These are phyloP conservation scores for Yamadazyma oceani DNA, from an alignment of 1,139 yeast genomes.

Conservation along the genomic window DNA sequence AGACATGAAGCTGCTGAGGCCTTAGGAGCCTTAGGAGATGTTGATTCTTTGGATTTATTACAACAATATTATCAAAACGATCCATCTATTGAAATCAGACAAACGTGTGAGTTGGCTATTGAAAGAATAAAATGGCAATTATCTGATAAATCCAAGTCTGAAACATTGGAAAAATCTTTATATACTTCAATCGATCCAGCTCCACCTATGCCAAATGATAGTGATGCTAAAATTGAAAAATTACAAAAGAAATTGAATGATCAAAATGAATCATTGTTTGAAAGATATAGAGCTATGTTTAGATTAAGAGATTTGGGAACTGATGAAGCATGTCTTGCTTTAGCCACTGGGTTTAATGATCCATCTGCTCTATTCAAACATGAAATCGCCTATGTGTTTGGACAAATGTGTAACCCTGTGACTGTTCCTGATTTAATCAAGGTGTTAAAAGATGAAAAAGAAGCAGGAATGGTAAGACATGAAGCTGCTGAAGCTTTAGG, in stretches of 20 bases:
- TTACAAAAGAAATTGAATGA: slow-evolving; percentile 71
- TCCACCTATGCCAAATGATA: slow-evolving; percentile 81
- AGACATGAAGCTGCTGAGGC: slow-evolving; percentile 99
- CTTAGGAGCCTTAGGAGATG: slow-evolving; percentile 90
- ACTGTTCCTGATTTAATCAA: slow-evolving; percentile 86
- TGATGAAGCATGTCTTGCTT: slow-evolving; percentile 87
- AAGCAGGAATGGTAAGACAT: slow-evolving; percentile 99
- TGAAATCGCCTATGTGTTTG: slow-evolving; percentile 97
- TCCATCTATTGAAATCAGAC: slow-evolving; percentile 85
- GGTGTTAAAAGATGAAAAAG: slow-evolving; percentile 70
- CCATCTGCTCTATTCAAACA: slow-evolving; percentile 93
- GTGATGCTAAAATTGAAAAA: slow-evolving; percentile 56
- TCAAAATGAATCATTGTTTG: slow-evolving; percentile 76
- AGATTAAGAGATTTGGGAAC: slow-evolving; percentile 93
- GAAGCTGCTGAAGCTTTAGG: slow-evolving; percentile 99
- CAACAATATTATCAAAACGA: slow-evolving; percentile 65
- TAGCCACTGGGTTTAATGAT: slow-evolving; percentile 87
- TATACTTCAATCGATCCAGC: slow-evolving; percentile 96
- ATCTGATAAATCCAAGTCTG: slow-evolving; percentile 61
- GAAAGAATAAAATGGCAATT: slow-evolving; percentile 93
- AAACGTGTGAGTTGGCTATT: slow-evolving; percentile 96
- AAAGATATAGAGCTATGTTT: slow-evolving; percentile 98
- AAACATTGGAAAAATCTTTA: slow-evolving; percentile 70
- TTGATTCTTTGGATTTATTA: slow-evolving; percentile 68
- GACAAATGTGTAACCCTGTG: slow-evolving; percentile 92